Base-by-base conservation (phyloP, 2,329 filamentous ascomycete genomes). In the Claviceps capensis region DNA sequence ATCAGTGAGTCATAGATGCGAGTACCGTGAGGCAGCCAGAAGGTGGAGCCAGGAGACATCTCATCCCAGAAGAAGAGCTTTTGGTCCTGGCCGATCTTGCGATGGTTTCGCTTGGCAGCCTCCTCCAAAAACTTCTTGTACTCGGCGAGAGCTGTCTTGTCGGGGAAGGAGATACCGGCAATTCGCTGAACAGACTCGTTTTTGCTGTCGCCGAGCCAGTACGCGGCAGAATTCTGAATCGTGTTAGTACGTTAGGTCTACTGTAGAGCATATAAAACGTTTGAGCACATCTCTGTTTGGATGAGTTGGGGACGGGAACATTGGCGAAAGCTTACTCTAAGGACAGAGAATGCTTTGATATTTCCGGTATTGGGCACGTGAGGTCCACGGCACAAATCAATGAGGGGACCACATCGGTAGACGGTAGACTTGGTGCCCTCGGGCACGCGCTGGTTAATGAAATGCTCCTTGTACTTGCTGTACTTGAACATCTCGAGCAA, bases 401-500 rank as follows among this genome's bases (percentile, higher is more conserved):
- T 95, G 52, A 97, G 75, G 14, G 89, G 89, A 53, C 93, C 93
- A 63, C 89, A 94, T 57, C 88, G 83, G 70, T 97, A 98, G 42
- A 97, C 91, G 9, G 93, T 97, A 65, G 88, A 95, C 65, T 79
- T 88, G 52, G 88, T 90, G 60, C 88, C 89, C 60, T 95, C 88
- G 41, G 83, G 76, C 55, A 97, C 67, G 46, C 67, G 65, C 59
- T 69, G 67, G 60, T 67, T 85, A 72, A 98, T 97, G 69, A 97
- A 95, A 68, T 96, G 87, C 67, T 95, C 83, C 79, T 98, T 97
- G 76, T 95, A 97, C 68, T 93, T 93, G 78, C 94, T 96, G 77
- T 95, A 94, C 61, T 83, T 81, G 75, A 97, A 97, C 69, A 97
- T 95, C 67, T 95, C 88, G 50, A 93, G 79, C 49, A 97, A 77